These are phyloP conservation scores for Psilocybe sp. DNA, from an alignment of 768 basidiomycete species.

Conservation along the genomic window DNA sequence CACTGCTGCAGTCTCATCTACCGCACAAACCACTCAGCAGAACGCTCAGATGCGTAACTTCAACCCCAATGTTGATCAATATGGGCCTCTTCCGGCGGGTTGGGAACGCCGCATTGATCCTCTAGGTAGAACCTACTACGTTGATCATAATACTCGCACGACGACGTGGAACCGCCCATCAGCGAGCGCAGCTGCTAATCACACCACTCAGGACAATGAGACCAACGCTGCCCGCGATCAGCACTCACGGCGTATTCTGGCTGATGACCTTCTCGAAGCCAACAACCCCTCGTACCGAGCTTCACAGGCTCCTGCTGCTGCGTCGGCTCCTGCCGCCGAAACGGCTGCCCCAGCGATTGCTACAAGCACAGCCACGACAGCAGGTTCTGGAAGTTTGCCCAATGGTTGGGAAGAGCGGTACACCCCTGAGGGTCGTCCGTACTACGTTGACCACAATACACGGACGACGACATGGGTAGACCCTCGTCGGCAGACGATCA, in stretches of 20 bases:
- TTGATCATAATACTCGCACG: constrained; percentile 96
- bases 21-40: constrained; percentile 40
- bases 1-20: constrained; percentile 17
- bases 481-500: constrained; percentile 92
- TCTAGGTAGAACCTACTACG: constrained; percentile 94
- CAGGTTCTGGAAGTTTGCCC: constrained; percentile 84
- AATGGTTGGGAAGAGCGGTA: constrained; percentile 99
- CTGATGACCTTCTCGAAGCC: constrained; percentile 82
- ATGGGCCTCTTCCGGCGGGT: constrained; percentile 82
- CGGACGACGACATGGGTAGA: constrained; percentile 99
- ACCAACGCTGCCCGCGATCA: constrained; percentile 86
- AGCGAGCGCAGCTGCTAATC: constrained; percentile 70
- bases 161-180: constrained; percentile 98
- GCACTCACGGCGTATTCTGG: constrained; percentile 79
- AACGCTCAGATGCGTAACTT: constrained; percentile 73
- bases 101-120: constrained; percentile 99
- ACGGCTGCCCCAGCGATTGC: constrained; percentile 37
- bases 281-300: constrained; percentile 42
- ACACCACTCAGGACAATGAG: constrained; percentile 66
- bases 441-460: constrained; percentile 99
- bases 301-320: constrained; percentile 25
- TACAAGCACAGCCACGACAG: constrained; percentile 50
- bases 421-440: constrained; percentile 96
- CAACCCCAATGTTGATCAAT: constrained; percentile 93
- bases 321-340: constrained; percentile 28